Conservation (phyloP, 306 rosid species). For the Pterocarpus macrocarpus region DNA sequence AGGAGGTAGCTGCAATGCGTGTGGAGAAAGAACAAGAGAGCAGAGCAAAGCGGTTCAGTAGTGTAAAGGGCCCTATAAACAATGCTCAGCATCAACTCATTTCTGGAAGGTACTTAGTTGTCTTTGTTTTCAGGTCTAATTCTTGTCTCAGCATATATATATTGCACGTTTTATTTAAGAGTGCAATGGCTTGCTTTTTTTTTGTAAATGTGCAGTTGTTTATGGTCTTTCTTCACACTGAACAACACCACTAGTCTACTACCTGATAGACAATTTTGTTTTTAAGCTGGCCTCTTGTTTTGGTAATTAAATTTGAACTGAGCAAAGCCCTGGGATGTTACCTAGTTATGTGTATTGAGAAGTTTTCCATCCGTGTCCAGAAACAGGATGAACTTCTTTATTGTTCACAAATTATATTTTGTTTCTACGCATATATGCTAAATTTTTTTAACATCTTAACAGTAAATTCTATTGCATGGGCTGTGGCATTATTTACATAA, state of each 20-base stretch:
- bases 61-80: constrained; percentile 72
- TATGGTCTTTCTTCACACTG: constrained; percentile 23
- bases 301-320: constrained; percentile 6
- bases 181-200: constrained; percentile 25
- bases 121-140: constrained; percentile 21
- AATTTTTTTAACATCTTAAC: background rate
- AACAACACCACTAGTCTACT: constrained; percentile 9
- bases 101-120: constrained; percentile 80
- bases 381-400: background rate
- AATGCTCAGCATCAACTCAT: constrained; percentile 85
- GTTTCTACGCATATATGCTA: background rate
- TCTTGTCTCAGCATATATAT: constrained; percentile 6
- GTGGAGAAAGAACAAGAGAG: constrained; percentile 92
- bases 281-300: background rate
- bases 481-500: background rate
- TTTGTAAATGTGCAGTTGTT: constrained; percentile 27
- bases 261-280: constrained; percentile 33
- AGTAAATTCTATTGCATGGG: constrained; percentile 14
- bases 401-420: background rate
- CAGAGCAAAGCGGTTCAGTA: constrained; percentile 85
- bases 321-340: constrained; percentile 1
- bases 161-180: constrained; percentile 16
- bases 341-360: constrained; percentile 17
- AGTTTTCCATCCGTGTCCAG: background rate
- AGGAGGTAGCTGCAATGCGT: constrained; percentile 99